Evolutionary conservation across 768 basidiomycete genomes (phyloP), one percentile per base, ranked within the genome.

Genomic region (Mrakia hoshinonis): DNA sequence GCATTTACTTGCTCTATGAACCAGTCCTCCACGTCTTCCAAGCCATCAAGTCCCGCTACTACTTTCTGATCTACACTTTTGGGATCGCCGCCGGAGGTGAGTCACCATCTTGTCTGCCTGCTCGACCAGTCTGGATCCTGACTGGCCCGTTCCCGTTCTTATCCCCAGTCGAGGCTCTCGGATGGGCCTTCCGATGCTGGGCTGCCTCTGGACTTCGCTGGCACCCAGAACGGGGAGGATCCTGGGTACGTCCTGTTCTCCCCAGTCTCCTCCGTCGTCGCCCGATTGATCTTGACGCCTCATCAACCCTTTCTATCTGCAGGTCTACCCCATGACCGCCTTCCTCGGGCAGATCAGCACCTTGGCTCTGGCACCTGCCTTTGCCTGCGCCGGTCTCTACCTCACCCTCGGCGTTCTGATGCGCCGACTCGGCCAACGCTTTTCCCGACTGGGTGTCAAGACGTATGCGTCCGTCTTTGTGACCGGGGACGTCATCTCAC

Each of bases 11-110:
- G 6, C 43, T 15, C 7, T 43, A 6, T 15, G 43, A 43, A n/a
- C 15, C 43, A 65, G 63, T 65, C 31, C 24, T 36, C n/a, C 63
- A 65, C 48, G 43, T 65, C 63, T 36, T 15, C 15, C 63, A 65
- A 51, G 63, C 38, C 4, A 47, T 65, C 63, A 47, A 36, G 4
- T 65, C 63, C 5, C n/a, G 63, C n/a, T 65, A 26, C 43, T 65
- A 39, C 36, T 65, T 65, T 39, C 24, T 65, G 24, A 38, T 65
- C 43, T 65, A 51, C 46, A 65, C 63, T 20, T 24, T 51, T 15
- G 48, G 46, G 6, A 18, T 48, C 4, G 43, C 46, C 20, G 63
- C 46, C 39, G 4, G n/a, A 18, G 58, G 58, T 61, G 15, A 61
- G 58, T 43, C 43, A 31, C 29, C 10, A 15, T 3, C 18, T n/a